Percentiles rank a stretch among this genome's conserved stretches.
Conservation (phyloP, 225 moss, liverwort and hornwort genomes). For the Pseudoscleropodium purum region DNA sequence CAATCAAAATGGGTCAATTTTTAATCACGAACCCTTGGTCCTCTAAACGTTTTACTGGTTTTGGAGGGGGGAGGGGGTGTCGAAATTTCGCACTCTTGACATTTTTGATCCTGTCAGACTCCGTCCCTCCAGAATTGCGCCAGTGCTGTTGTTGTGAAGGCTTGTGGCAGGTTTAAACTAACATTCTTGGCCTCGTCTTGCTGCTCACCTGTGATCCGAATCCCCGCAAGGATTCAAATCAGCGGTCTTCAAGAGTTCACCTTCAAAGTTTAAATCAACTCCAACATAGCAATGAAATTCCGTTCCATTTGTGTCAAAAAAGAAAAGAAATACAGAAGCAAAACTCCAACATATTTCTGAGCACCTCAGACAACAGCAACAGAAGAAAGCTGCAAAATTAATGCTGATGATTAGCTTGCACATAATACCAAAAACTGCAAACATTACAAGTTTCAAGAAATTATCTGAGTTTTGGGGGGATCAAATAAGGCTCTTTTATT, state of each 20-base stretch:
- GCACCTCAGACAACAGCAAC: neutral
- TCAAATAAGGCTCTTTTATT: neutral
- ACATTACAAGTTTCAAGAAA: neutral
- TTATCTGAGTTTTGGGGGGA: too few relatives aligned
- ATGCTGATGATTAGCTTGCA: neutral
- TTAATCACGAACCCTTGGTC: neutral
- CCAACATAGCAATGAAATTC: neutral
- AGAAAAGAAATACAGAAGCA: too few relatives aligned
- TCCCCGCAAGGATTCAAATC: neutral
- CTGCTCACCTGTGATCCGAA: conserved; percentile 5
- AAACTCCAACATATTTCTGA: neutral
- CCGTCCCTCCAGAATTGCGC: neutral
- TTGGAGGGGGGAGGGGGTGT: too few relatives aligned
- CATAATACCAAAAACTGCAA: neutral
- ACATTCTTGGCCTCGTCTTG: conserved; percentile 14
- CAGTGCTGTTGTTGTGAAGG: neutral
- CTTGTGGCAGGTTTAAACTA: neutral
- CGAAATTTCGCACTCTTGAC: neutral
- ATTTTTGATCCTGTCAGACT: neutral
- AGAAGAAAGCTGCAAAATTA: neutral
- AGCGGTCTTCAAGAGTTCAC: neutral
- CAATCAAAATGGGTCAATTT: neutral
- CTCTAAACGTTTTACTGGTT: neutral
- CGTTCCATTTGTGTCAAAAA: too few relatives aligned
- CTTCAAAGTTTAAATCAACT: neutral